Evolutionary conservation across 192 early-diverging fungal genomes (phyloP).

Genomic region (Chytriomyces confervae): DNA sequence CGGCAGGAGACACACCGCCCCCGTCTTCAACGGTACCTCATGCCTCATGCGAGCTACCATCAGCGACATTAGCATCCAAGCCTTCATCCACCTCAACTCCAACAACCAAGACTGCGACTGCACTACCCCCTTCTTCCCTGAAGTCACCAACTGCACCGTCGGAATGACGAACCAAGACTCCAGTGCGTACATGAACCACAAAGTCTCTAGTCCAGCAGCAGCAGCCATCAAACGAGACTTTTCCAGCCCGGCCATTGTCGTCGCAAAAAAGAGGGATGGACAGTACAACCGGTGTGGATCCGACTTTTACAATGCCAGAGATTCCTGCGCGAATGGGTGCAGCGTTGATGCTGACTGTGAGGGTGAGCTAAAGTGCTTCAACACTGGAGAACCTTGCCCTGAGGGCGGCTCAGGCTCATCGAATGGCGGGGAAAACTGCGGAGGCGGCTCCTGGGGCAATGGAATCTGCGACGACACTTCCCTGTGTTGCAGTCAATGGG

Average conservation of each 20-base stretch:
- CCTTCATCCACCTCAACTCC: background rate
- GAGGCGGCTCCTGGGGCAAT: slow-evolving; percentile 1
- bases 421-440: background rate
- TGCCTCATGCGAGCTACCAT: background rate
- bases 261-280: background rate
- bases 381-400: background rate
- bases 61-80: background rate
- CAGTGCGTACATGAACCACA: background rate
- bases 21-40: background rate
- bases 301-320: background rate
- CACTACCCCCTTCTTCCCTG: background rate
- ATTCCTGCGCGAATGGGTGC: background rate
- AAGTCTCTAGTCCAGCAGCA: background rate
- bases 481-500: slow-evolving; percentile 17
- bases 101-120: background rate
- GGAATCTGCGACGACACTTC: slow-evolving; percentile 4
- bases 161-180: background rate
- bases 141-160: background rate
- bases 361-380: background rate
- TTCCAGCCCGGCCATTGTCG: background rate
- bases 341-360: background rate
- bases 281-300: background rate
- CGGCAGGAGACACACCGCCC: background rate
- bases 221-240: background rate
- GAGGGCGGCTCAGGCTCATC: background rate